Base-by-base conservation (phyloP, 2,329 filamentous ascomycete species). In the Daldinia sp. region DNA sequence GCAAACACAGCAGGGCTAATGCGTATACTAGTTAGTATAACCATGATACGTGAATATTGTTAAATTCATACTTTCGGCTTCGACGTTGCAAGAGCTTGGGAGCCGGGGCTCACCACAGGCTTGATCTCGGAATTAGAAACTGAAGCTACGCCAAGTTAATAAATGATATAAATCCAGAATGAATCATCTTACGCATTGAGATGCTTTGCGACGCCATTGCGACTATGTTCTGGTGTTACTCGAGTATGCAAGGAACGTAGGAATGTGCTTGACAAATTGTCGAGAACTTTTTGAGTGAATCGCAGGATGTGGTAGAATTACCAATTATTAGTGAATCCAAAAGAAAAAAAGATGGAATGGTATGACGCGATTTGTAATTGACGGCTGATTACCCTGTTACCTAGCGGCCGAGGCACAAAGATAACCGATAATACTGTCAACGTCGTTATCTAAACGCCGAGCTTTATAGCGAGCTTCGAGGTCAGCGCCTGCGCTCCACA, bases 1-100 rank as follows among this genome's bases (percentile, higher is more conserved):
- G 87, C 95, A 99, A 27, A 98, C 95, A 77, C 95, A 98, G 86
- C 95, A 98, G 41, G 94, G 94, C 93, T 97, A 73, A 62, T 5
- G 10, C 9, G 8, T 17, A 41, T 11, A n/a, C 2, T 11, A 3
- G 58, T 73, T 32, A 63, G 49, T 3, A 15, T 25, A 34, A 43
- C 29, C 43, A 21, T 48, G 13, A 30, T 32, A 39, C 25, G n/a
- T 25, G 5, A 45, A 32, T n/a, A 10, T 11, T n/a, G n/a, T 32
- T 15, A 4, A 13, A 19, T 41, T 21, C 70, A 55, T 43, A 75
- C 74, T 70, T 74, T 76, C n/a, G 74, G 74, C 69, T 76, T 76
- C 17, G 71, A 72, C 15, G 70, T 61, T 35, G 72, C 61, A 56
- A 70, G 57, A 3, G 63, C 49, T 45, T 62, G 49, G 35, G 66